These are phyloP conservation scores for Colletotrichum sublineola DNA, from an alignment of 2,329 filamentous ascomycete genomes.

Conservation along the genomic window DNA sequence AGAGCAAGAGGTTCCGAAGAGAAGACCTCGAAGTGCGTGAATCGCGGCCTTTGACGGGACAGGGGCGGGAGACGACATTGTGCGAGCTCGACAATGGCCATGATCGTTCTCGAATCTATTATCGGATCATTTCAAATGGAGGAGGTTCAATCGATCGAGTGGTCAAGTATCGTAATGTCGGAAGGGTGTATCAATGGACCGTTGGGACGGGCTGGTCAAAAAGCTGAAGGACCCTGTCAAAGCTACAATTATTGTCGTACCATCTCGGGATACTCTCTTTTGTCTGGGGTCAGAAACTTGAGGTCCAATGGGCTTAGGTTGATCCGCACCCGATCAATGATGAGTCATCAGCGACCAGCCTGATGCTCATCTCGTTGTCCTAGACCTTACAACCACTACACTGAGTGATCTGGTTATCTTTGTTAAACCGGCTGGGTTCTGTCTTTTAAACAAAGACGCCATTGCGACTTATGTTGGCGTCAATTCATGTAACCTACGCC, in stretches of 20 bases:
- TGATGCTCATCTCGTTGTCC: not conserved
- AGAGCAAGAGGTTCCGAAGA: slow-evolving; percentile 70
- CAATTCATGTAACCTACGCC: not conserved
- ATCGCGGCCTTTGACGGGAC: slow-evolving; percentile 69
- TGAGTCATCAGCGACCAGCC: not conserved
- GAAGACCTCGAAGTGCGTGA: slow-evolving; percentile 67
- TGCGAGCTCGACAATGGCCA: slow-evolving; percentile 38
- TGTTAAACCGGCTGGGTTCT: not conserved
- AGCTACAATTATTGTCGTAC: slow-evolving; percentile 31
- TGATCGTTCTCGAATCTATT: slow-evolving; percentile 27
- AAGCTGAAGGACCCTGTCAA: slow-evolving; percentile 22
- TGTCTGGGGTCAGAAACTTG: slow-evolving; percentile 7
- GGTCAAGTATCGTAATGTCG: slow-evolving; percentile 1
- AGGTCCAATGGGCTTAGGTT: not conserved
- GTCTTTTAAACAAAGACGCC: too few relatives aligned
- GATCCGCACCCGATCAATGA: slow-evolving; percentile 3
- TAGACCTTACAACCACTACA: not conserved
- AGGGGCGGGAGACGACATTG: slow-evolving; percentile 62
- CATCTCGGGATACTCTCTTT: slow-evolving; percentile 11
- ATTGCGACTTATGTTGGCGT: too few relatives aligned
- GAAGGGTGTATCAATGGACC: slow-evolving; percentile 3
- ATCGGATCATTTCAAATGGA: slow-evolving; percentile 27
- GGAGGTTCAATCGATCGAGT: slow-evolving; percentile 2
- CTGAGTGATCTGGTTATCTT: not conserved
- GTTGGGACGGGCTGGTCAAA: slow-evolving; percentile 7